Evolutionary conservation across 192 early-diverging fungal genomes (phyloP).

Genomic region (Entrophospora sp.): DNA sequence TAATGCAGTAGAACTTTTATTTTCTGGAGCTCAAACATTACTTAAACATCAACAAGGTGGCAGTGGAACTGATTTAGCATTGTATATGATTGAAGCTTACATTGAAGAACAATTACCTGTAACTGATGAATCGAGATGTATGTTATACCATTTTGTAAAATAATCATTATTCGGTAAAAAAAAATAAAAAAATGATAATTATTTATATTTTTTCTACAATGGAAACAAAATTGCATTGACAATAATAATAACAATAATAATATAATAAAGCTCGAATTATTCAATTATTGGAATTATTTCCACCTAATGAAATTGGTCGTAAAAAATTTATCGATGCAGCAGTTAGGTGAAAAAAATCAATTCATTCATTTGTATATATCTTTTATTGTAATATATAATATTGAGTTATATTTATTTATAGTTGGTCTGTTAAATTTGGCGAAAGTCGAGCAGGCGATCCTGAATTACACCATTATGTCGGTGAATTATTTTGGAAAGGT

Average conservation of each 20-base stretch:
- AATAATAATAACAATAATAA: neutral
- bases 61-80: constrained; percentile 71
- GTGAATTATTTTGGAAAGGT: constrained; percentile 60
- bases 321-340: constrained; percentile 44
- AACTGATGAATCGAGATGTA: constrained; percentile 59
- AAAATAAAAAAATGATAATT: too few species aligned
- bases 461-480: constrained; percentile 65
- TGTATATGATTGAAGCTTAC: constrained; percentile 79
- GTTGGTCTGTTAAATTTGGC: constrained; percentile 54
- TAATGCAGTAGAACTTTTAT: constrained; percentile 69
- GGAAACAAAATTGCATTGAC: too few species aligned
- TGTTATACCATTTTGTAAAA: too few species aligned
- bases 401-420: constrained; percentile 16
- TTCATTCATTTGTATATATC: neutral
- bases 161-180: too few species aligned
- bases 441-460: constrained; percentile 57
- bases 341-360: constrained; percentile 29
- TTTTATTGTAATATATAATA: constrained; percentile 1
- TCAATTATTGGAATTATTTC: constrained; percentile 57
- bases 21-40: constrained; percentile 70
- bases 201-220: too few species aligned
- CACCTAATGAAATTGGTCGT: constrained; percentile 37
- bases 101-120: constrained; percentile 58
- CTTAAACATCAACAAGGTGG: constrained; percentile 73
- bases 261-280: constrained; percentile 42